Evolutionary conservation across 1,284 basidiomycete species (phyloP), one percentile per base, ranked within the genome.

Genomic region (Bondarzewia mesenterica): DNA sequence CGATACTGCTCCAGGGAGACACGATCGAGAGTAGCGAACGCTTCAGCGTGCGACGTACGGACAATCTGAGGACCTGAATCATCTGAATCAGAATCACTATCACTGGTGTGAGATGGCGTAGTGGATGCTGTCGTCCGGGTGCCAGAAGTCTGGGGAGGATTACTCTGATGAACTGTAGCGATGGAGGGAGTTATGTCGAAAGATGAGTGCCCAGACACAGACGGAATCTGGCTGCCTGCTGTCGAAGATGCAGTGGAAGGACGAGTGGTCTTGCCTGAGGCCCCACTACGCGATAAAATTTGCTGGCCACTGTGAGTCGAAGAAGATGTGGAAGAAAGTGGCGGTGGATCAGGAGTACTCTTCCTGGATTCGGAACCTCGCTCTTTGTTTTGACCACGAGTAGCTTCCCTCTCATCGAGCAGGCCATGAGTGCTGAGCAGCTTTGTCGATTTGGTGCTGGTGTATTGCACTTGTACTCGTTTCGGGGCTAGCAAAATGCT

Each of bases 401-500:
- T n/a, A n/a, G 12, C 29, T n/a, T 32, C 46, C 10, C 49, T 46
- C 7, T 79, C 77, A 42, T 78, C 77, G 38, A 88, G 66, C 23
- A 85, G 61, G 3, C 85, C 81, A 59, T 88, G 78, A 0, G 80
- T 75, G 53, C 75, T 77, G 27, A 89, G 69, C 58, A 78, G 78
- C 43, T 76, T 73, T 6, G 84, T 87, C 12, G 84, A 85, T 38
- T 74, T 78, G n/a, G 85, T 89, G 57, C 77, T 86, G 15, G 86
- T 89, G 57, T 80, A 89, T 25, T 82, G 78, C 57, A 79, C 77
- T 57, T 89, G 85, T 6, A 89, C 86, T 50, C 74, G 75, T 58
- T 77, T 76, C 22, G 82, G 77, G 8, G 82, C 85, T 14, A 89
- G 66, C 52, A 89, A 65, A 42, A 88, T 81, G 21, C 66, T 70